These are phyloP conservation scores for Theileria parva DNA, from an alignment of 169 alveolate species.

Conservation along the genomic window DNA sequence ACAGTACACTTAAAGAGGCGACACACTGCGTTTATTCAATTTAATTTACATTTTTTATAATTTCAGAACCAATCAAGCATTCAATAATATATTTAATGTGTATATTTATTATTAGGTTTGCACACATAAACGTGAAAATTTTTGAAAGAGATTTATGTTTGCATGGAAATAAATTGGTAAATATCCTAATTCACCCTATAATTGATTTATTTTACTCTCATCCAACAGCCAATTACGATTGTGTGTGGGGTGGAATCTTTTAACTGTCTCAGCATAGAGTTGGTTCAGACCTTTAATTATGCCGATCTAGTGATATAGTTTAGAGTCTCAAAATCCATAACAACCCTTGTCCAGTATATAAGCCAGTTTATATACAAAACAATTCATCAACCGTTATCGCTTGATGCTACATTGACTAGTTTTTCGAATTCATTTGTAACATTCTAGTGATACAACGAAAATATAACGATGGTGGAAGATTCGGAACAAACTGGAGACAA, in stretches of 20 bases:
- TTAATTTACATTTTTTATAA: background rate
- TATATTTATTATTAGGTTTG: background rate
- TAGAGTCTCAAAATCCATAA: background rate
- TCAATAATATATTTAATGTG: background rate
- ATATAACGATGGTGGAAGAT: constrained; percentile 25
- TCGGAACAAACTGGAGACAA: constrained; percentile 29
- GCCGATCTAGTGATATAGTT: background rate
- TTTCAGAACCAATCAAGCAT: background rate
- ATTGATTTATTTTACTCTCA: background rate
- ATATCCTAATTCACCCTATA: background rate
- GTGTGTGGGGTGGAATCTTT: background rate
- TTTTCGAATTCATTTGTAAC: background rate
- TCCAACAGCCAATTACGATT: background rate
- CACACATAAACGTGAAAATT: background rate
- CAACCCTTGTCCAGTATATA: background rate
- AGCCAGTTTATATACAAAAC: background rate
- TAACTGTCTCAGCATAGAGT: background rate
- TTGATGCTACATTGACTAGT: background rate
- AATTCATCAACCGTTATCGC: background rate
- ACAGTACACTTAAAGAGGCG: constrained; percentile 17
- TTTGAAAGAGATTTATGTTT: background rate
- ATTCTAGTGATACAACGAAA: background rate
- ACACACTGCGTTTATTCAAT: background rate
- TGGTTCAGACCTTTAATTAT: background rate
- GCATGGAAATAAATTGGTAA: background rate